phyloP scores from a whole-genome alignment of 306 rosid genomes.

The Fragaria nilgerrensis region DNA sequence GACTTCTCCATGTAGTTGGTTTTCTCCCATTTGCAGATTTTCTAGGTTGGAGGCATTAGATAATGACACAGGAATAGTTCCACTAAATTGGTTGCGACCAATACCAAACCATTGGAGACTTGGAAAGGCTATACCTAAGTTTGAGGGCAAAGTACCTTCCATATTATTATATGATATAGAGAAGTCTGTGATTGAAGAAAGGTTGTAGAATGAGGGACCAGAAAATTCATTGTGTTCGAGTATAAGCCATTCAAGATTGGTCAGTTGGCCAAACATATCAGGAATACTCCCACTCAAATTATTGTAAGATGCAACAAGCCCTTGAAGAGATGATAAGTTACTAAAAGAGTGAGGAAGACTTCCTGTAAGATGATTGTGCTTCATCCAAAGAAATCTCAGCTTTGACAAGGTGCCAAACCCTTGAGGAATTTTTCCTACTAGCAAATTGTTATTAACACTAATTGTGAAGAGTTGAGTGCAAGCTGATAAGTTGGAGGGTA shows the following conservation, averaged over 20 bases:
- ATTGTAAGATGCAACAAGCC: not conserved
- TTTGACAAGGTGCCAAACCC: not conserved
- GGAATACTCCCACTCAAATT: not conserved
- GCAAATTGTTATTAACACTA: too few relatives aligned
- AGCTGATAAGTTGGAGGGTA: not conserved
- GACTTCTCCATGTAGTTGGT: not conserved
- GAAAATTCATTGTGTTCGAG: not conserved
- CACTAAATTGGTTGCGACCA: not conserved
- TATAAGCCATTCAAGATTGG: not conserved
- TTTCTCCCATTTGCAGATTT: accelerated
- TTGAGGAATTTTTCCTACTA: not conserved
- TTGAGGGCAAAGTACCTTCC: conserved; percentile 1
- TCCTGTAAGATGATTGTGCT: not conserved
- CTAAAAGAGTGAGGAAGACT: not conserved
- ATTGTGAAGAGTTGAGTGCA: not conserved
- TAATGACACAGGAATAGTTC: not conserved
- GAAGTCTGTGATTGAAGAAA: not conserved
- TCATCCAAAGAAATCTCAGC: not conserved
- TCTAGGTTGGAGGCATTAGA: not conserved
- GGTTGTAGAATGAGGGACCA: not conserved
- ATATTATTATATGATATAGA: not conserved
- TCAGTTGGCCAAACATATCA: not conserved
- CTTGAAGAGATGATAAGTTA: not conserved
- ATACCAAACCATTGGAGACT: not conserved
- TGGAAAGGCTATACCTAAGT: not conserved